A percentile compares a stretch with the other conserved stretches of the same genome.
These are phyloP conservation scores for Clathrospora elynae DNA, from an alignment of 2,329 filamentous ascomycete genomes.

Conservation along the genomic window DNA sequence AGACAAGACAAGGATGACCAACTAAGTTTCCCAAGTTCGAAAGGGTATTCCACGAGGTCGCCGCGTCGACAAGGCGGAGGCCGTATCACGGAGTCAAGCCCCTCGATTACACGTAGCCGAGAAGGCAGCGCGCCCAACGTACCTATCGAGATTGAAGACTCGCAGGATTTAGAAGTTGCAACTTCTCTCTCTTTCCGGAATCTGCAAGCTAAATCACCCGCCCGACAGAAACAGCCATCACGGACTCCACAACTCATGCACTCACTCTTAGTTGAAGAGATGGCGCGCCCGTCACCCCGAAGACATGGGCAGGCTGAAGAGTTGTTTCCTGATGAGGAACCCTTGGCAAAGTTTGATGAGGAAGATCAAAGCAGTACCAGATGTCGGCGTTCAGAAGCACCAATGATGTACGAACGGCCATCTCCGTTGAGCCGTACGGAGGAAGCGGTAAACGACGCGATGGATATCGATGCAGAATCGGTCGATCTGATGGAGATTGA, in stretches of 20 bases:
- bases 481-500: conserved; percentile 13
- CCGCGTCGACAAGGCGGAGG: background rate
- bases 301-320: background rate
- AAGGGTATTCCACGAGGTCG: conserved; percentile 1
- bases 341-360: background rate
- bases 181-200: background rate
- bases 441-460: conserved; percentile 1
- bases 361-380: conserved; percentile 1
- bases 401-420: background rate
- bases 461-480: conserved; percentile 14
- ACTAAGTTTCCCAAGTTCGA: conserved; percentile 1
- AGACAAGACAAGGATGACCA: conserved; percentile 3
- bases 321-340: background rate
- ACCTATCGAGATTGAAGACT: conserved; percentile 37
- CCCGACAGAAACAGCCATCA: background rate
- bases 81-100: background rate
- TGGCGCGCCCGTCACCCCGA: background rate
- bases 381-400: background rate
- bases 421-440: background rate
- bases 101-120: background rate
- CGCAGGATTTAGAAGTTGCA: conserved; percentile 23
- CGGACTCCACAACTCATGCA: background rate
- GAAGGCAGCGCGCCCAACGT: conserved; percentile 21
- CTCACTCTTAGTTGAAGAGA: conserved; percentile 13
- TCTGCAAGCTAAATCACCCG: background rate